Base-by-base conservation (phyloP, 805 yeast species). In the Metschnikowia rubicola region DNA sequence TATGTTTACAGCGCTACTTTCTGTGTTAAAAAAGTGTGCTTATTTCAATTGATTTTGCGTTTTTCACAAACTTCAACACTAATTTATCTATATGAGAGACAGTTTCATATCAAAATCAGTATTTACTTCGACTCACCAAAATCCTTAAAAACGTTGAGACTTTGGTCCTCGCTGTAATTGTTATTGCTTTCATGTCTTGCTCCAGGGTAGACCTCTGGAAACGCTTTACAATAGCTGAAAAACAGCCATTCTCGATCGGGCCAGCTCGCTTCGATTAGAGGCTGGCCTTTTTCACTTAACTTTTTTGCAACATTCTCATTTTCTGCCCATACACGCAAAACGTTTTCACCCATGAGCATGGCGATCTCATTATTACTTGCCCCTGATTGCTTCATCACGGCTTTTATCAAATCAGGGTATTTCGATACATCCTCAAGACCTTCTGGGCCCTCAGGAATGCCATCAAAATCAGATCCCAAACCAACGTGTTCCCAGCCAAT, bases 351-450 rank as follows among this genome's bases (percentile, higher is more conserved):
- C 75, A 75, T 73, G 10, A 76, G 51, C 46, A 66, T 66, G 8
- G 64, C 53, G 19, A 76, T 68, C 35, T 77, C 68, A n/a, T 67
- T 73, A 37, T 76, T 79, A 0, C 72, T 57, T 1, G 80, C 80
- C 30, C 66, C 66, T 33, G 52, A 59, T 4, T 19, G 15, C 46
- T 66, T 67, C 59, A 59, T 60, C 29, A 56, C 54, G 35, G 52
- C 57, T 35, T 51, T 43, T 29, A 78, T 56, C 42, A 78, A 58
- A 35, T 74, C 79, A 0, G 82, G 82, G 52, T 78, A 78, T 54
- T 77, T 78, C 10, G 81, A 75, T 1, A 76, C 81, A 53, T 78
- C 80, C 55, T 78, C 81, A n/a, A 78, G 58, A 0, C 81, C 82
- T 13, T 48, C 55, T 6, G 82, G 81, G 4, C 74, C 78, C 6